Conservation (phyloP, 305 asterid genomes). For the Coffea humblotiana region DNA sequence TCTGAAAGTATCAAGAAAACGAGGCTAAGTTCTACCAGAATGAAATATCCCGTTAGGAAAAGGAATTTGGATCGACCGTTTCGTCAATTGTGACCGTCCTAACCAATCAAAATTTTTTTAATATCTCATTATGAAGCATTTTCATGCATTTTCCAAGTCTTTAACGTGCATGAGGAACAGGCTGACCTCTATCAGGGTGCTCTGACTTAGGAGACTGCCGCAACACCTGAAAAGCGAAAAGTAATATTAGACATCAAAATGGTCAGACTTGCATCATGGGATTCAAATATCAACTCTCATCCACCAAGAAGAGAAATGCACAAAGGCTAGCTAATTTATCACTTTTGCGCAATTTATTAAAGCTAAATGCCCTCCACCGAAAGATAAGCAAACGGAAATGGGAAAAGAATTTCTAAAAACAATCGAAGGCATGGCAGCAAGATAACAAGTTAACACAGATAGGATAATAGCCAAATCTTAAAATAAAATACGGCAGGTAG, state of each 20-base stretch:
- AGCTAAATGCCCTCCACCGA: neutral
- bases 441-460: neutral
- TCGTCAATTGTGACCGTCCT: conserved; percentile 41
- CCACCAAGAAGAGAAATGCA: conserved; percentile 9
- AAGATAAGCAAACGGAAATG: neutral
- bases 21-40: conserved; percentile 44
- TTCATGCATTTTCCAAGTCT: conserved; percentile 71
- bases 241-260: conserved; percentile 33
- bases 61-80: conserved; percentile 34
- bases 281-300: conserved; percentile 12
- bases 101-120: conserved; percentile 62
- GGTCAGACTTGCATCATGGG: conserved; percentile 18
- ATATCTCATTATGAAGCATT: conserved; percentile 94
- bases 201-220: conserved; percentile 91
- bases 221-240: conserved; percentile 58
- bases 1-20: neutral
- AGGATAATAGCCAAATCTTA: neutral
- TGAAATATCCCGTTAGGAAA: conserved; percentile 39
- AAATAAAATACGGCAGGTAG: neutral
- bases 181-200: conserved; percentile 69
- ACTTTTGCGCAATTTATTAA: neutral
- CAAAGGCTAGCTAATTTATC: neutral
- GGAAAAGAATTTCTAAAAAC: neutral
- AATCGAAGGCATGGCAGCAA: neutral
- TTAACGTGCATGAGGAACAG: conserved; percentile 54